Conservation (phyloP, 805 yeast genomes). For the Wickerhamomyces pijperi region DNA sequence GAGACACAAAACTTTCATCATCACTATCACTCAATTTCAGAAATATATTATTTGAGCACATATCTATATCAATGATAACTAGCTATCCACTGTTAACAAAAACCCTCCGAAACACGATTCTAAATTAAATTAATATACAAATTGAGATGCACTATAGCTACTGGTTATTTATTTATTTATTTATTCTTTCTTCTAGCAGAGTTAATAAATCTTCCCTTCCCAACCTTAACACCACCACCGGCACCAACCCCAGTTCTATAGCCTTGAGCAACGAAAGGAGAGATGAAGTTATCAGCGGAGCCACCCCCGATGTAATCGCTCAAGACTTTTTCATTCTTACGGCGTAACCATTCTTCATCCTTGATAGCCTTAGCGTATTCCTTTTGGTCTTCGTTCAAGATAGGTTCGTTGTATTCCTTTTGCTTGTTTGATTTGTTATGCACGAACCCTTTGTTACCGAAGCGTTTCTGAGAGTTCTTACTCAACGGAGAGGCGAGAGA, state of each 20-base stretch:
- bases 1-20: no score
- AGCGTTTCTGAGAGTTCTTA: constrained; percentile 55
- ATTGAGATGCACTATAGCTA: no score
- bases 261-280: constrained; percentile 76
- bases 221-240: constrained; percentile 61
- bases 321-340: constrained; percentile 75
- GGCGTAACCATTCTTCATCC: constrained; percentile 77
- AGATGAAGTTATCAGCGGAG: constrained; percentile 71
- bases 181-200: constrained; percentile 32
- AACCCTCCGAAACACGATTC: no score
- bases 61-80: no score
- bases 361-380: constrained; percentile 85
- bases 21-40: no score
- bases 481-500: constrained; percentile 83
- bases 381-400: constrained; percentile 86
- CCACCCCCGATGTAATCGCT: constrained; percentile 94
- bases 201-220: constrained; percentile 75
- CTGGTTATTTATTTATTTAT: no score
- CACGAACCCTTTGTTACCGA: constrained; percentile 73
- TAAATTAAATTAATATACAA: no score
- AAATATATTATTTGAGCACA: no score
- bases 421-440: constrained; percentile 52
- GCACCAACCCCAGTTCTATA: constrained; percentile 33
- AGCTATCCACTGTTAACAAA: no score
- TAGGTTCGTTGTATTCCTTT: constrained; percentile 36